Conservation (phyloP, 2,329 filamentous ascomycete genomes). For the Whalleya microplaca region DNA sequence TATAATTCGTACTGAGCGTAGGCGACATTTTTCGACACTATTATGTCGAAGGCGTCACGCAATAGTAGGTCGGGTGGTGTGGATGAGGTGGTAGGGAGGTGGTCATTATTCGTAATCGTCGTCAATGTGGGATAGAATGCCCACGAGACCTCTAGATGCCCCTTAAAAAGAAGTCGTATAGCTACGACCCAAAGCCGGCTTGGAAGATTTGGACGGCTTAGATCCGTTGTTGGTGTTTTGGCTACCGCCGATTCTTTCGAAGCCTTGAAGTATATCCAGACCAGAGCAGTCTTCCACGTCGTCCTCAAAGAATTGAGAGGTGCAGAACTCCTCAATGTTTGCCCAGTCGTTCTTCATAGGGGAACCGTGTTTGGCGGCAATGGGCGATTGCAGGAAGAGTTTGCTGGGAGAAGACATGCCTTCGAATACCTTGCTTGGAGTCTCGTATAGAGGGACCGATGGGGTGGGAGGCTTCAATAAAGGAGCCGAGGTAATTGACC, state of each 20-base stretch:
- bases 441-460: slow-evolving; percentile 49
- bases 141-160: slow-evolving; percentile 7
- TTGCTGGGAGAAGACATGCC: slow-evolving; percentile 60
- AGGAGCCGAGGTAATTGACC: slow-evolving; percentile 54
- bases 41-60: slow-evolving; percentile 3
- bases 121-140: slow-evolving; percentile 6
- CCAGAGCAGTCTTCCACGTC: slow-evolving; percentile 61
- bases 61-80: slow-evolving; percentile 9
- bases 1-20: slow-evolving; percentile 21
- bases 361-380: slow-evolving; percentile 40
- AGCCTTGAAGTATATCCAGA: slow-evolving; percentile 75
- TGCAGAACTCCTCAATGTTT: slow-evolving; percentile 55
- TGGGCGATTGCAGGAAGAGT: slow-evolving; percentile 47
- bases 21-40: slow-evolving; percentile 7
- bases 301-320: slow-evolving; percentile 59
- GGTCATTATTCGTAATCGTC: slow-evolving; percentile 26
- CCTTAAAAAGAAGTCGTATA: slow-evolving; percentile 44
- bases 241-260: slow-evolving; percentile 70
- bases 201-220: slow-evolving; percentile 34
- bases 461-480: slow-evolving; percentile 53
- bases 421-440: slow-evolving; percentile 62
- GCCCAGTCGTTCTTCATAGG: slow-evolving; percentile 50
- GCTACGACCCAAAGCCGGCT: slow-evolving; percentile 43
- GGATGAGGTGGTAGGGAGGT: too few species aligned
- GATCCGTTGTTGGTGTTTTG: slow-evolving; percentile 35